phyloP scores from a whole-genome alignment of 2,329 filamentous ascomycete genomes.

The Scytalidium lignicola region DNA sequence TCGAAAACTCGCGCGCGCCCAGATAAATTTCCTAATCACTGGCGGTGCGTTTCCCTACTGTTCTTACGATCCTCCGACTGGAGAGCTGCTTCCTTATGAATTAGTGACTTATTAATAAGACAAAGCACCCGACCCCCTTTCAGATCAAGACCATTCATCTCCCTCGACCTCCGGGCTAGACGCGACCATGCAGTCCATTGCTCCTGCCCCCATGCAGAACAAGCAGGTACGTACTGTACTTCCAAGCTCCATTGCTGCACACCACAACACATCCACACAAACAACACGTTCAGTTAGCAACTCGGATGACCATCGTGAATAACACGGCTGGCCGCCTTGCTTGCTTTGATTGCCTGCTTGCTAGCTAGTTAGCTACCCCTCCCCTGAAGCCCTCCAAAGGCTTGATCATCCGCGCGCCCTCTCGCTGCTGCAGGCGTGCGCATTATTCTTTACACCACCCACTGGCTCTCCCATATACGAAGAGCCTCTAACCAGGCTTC shows the following conservation, averaged over 20 bases:
- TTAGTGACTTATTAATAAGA: background rate
- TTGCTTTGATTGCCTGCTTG: no score
- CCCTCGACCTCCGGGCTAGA: background rate
- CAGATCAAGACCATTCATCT: background rate
- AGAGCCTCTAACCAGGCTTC: background rate
- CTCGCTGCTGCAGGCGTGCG: no score
- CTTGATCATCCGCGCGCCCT: no score
- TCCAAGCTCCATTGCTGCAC: conserved; percentile 2
- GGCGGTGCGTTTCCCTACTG: background rate
- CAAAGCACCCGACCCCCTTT: background rate
- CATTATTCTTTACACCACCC: background rate
- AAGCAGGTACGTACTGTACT: conserved; percentile 19
- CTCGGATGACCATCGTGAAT: no score
- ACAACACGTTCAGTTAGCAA: no score
- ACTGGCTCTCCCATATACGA: background rate
- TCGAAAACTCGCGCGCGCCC: background rate
- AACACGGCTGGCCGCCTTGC: no score
- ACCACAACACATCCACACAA: background rate
- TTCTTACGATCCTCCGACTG: no score
- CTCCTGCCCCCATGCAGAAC: conserved; percentile 23
- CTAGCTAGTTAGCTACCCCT: no score
- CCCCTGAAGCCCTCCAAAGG: no score
- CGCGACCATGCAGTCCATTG: conserved; percentile 25
- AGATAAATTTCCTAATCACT: background rate
- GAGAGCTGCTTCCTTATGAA: no score